phyloP scores from a whole-genome alignment of 495 filamentous ascomycete genomes.

The Penicillium bovifimosum region DNA sequence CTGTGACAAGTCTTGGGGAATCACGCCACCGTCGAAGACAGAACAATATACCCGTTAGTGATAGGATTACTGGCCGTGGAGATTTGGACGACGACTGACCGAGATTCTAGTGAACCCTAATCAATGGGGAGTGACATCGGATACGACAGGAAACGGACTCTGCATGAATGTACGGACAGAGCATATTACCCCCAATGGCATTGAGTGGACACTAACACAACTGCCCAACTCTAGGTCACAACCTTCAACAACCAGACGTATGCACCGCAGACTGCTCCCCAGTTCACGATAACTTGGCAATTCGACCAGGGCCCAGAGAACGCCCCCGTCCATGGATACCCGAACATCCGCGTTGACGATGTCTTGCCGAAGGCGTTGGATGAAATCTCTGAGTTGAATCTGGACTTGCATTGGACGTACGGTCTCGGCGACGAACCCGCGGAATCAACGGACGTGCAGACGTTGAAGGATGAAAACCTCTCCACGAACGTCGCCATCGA shows the following conservation, averaged over 20 bases:
- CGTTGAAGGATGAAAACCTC: slow-evolving; percentile 16
- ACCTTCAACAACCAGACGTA: slow-evolving; percentile 34
- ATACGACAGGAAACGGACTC: slow-evolving; percentile 5
- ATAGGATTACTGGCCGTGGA: background rate
- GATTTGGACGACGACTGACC: slow-evolving; percentile 1
- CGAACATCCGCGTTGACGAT: slow-evolving; percentile 29
- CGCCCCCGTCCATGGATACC: slow-evolving; percentile 35
- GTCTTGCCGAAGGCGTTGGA: slow-evolving; percentile 21
- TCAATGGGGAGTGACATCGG: slow-evolving; percentile 25
- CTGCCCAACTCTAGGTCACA: slow-evolving; percentile 21
- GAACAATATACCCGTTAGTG: slow-evolving; percentile 25
- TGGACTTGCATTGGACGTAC: slow-evolving; percentile 36
- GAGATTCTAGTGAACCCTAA: slow-evolving; percentile 28
- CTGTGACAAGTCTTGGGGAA: slow-evolving; percentile 23
- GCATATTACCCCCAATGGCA: background rate
- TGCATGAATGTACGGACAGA: slow-evolving; percentile 28
- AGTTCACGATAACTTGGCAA: slow-evolving; percentile 36
- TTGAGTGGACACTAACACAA: background rate
- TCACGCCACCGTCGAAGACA: slow-evolving; percentile 19
- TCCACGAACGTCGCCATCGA: slow-evolving; percentile 42
- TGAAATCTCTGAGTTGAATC: slow-evolving; percentile 16
- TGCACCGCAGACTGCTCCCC: slow-evolving; percentile 27
- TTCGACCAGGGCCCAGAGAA: slow-evolving; percentile 18
- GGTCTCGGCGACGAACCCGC: slow-evolving; percentile 25
- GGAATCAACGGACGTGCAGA: slow-evolving; percentile 6